phyloP scores from a whole-genome alignment of 2,329 filamentous ascomycete species.

The Teratosphaeria epicoccoides region DNA sequence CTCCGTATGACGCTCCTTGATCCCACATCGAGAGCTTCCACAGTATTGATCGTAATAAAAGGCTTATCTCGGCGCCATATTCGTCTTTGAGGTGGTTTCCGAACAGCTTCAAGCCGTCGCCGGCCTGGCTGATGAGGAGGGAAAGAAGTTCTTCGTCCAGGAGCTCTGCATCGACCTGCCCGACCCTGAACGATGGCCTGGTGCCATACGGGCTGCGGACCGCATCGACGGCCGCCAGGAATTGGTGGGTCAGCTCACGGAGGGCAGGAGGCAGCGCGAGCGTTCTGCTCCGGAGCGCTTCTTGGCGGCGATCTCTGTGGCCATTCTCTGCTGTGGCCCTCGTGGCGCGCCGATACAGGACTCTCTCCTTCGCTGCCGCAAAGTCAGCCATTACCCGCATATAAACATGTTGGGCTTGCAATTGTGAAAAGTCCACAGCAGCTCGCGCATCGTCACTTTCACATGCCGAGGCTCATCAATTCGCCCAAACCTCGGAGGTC shows the following conservation, averaged over 20 bases:
- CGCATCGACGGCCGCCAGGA: slow-evolving; percentile 49
- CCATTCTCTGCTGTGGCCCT: slow-evolving; percentile 48
- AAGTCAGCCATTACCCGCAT: slow-evolving; percentile 49
- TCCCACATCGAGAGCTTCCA: slow-evolving; percentile 98
- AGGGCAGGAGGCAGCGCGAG: slow-evolving; percentile 47
- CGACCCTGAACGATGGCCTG: slow-evolving; percentile 78
- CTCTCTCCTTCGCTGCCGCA: slow-evolving; percentile 77
- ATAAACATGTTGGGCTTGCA: background rate
- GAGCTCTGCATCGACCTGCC: slow-evolving; percentile 90
- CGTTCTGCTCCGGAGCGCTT: slow-evolving; percentile 26
- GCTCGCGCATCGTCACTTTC: background rate
- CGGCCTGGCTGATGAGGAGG: slow-evolving; percentile 76
- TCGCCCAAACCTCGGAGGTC: background rate
- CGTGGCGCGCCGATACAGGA: slow-evolving; percentile 67
- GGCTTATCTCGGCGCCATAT: slow-evolving; percentile 74
- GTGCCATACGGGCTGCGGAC: slow-evolving; percentile 67
- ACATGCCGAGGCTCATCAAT: background rate
- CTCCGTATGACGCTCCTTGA: slow-evolving; percentile 88
- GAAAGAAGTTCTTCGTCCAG: slow-evolving; percentile 84
- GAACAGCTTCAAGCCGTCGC: slow-evolving; percentile 79
- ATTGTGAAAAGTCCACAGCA: background rate
- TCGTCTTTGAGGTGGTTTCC: slow-evolving; percentile 71
- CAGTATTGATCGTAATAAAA: slow-evolving; percentile 64
- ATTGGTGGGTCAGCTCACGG: slow-evolving; percentile 31
- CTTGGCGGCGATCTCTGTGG: slow-evolving; percentile 45